Base-by-base conservation (phyloP, 2,329 filamentous ascomycete species). In the Paracorniculantispora psalliotae region DNA sequence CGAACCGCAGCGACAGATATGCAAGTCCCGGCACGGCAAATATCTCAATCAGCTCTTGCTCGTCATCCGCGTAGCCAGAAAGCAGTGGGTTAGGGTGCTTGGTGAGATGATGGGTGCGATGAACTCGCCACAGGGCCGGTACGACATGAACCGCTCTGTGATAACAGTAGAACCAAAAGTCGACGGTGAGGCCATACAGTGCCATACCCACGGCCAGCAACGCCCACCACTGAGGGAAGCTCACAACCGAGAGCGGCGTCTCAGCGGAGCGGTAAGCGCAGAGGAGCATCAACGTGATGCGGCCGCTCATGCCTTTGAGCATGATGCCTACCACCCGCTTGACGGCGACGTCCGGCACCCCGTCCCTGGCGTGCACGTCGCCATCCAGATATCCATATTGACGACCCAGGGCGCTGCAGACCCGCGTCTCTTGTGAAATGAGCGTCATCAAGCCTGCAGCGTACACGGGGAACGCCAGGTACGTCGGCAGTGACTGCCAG, bases 81-180 rank as follows among this genome's bases (percentile, higher is more conserved):
- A 77, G 65, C 0, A 77, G 67, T 2, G 75, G 30, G 30, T 59
- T 75, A 3, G 75, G 75, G 54, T 77, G 75, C 59, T 77, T 77
- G 44, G 74, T 76, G 4, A 77, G 66, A 61, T 78, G 76, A 57
- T 78, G 76, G 0, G 74, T 77, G 49, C 74, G 71, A 66, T 78
- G 76, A 59, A 60, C 66, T 30, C 55, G 57, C 75, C 75, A 77
- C 8, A 77, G 68, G 1, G 55, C 59, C 25, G 66, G 63, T 17
- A 72, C 51, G 47, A 77, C 75, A 61, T 77, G 75, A 71, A 75
- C 76, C n/a, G 68, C 46, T 7, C 75, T 70, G 63, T 76, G 74
- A 59, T 76, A 77, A 66, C 69, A 64, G 64, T 74, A 74, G 64
- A 74, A 74, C 68, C 71, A 77, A 51, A 74, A 73, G 61, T 76